These are phyloP conservation scores for Suillus sp. DNA, from an alignment of 768 basidiomycete species.

Conservation along the genomic window DNA sequence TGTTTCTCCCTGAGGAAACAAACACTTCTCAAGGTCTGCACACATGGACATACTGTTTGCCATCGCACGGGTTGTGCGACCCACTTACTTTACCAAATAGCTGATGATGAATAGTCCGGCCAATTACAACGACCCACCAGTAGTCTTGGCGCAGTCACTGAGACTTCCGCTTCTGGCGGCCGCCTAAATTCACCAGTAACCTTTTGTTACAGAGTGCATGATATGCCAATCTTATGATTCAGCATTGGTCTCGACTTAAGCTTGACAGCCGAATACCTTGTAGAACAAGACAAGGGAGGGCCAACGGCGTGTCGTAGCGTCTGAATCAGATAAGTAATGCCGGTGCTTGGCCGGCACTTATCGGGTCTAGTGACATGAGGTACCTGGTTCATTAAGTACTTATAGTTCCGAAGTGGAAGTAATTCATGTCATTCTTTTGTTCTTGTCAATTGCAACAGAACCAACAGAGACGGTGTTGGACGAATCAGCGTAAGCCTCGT, in stretches of 20 bases:
- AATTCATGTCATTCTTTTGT: slow-evolving; percentile 2
- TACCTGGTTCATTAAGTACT: not conserved
- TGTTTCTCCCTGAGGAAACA: not conserved
- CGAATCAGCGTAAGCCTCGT: slow-evolving; percentile 3
- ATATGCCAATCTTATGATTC: not conserved
- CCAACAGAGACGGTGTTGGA: not conserved
- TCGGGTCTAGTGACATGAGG: not conserved
- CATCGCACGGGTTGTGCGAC: slow-evolving; percentile 27
- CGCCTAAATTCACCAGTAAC: not conserved
- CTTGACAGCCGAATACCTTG: not conserved
- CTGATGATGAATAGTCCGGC: not conserved
- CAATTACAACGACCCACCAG: slow-evolving; percentile 22
- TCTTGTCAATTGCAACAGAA: not conserved
- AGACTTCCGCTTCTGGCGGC: not conserved
- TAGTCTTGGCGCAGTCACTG: not conserved
- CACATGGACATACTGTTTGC: slow-evolving; percentile 29
- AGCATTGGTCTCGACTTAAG: not conserved
- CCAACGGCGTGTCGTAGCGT: not conserved
- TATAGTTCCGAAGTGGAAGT: slow-evolving; percentile 1
- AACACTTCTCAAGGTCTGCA: slow-evolving; percentile 20
- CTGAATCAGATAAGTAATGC: not conserved
- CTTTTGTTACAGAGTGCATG: not conserved
- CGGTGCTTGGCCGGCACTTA: not conserved
- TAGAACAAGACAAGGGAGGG: not conserved
- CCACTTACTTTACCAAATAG: slow-evolving; percentile 3